These are phyloP conservation scores for Talaromyces nanjingensis DNA, from an alignment of 495 filamentous ascomycete species.

Conservation along the genomic window DNA sequence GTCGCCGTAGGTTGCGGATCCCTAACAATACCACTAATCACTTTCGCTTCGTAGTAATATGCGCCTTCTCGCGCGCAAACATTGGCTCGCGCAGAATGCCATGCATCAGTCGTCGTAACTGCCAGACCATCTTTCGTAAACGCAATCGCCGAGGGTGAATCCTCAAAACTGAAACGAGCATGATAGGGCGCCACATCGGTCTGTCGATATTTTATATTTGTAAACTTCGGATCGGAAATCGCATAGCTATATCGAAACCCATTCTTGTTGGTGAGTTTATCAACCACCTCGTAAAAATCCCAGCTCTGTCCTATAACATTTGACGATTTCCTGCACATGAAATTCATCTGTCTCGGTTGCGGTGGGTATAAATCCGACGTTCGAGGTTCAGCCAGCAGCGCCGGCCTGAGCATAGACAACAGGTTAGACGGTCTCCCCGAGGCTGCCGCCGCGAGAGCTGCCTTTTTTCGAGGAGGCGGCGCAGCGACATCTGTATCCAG, in stretches of 20 bases:
- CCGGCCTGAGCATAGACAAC: constrained; percentile 25
- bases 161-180: constrained; percentile 83
- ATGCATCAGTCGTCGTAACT: constrained; percentile 37
- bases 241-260: constrained; percentile 86
- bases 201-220: constrained; percentile 80
- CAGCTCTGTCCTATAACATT: constrained; percentile 29
- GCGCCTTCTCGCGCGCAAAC: constrained; percentile 85
- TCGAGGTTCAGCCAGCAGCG: constrained; percentile 30
- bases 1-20: constrained; percentile 16
- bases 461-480: constrained; percentile 30
- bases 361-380: constrained; percentile 32
- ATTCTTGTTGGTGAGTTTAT: constrained; percentile 82
- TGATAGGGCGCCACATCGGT: constrained; percentile 78
- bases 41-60: constrained; percentile 90
- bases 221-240: constrained; percentile 79
- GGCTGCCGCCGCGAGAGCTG: constrained; percentile 24
- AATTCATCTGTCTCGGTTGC: constrained; percentile 36
- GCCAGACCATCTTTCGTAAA: constrained; percentile 36
- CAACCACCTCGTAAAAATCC: constrained; percentile 39
- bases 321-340: constrained; percentile 28
- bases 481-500: constrained; percentile 29
- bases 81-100: constrained; percentile 63
- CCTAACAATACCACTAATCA: constrained; percentile 59
- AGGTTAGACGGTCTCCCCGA: constrained; percentile 25
- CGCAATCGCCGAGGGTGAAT: constrained; percentile 64